Evolutionary conservation across 495 filamentous ascomycete genomes (phyloP), one percentile per base, ranked within the genome.

Genomic region (Aspergillus biplanus): DNA sequence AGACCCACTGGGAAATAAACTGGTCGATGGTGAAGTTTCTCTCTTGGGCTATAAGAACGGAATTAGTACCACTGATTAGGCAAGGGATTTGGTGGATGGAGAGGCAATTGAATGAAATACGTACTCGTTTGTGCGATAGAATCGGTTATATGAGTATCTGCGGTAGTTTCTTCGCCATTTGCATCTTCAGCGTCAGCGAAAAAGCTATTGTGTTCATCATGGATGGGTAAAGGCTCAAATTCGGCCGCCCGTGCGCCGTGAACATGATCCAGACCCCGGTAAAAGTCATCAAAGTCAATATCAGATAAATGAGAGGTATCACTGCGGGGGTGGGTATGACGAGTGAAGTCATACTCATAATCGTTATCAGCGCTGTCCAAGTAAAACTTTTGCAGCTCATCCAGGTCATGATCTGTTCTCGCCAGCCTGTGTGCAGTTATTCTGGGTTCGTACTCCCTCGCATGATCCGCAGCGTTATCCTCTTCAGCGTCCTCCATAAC

Each of bases 21-120:
- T 80, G 77, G 21, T 79, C 77, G 21, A 82, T 72, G 9, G 72
- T 79, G 21, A 78, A 65, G 48, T 82, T 82, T 18, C 77, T 67
- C 62, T 82, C 79, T 32, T 74, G 72, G 18, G 74, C 78, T 80
- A 57, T 34, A 16, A 46, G 4, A n/a, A 54, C 33, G 35, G 46
- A 33, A 47, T 15, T 33, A 68, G 71, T 62, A 70, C 58, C 44
- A 21, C 32, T 50, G 35, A 32, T 9, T 11, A 54, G 21, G 11
- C n/a, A 42, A n/a, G 32, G 6, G 18, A 7, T n/a, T 56, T 4
- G 52, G 35, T 42, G 58, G 31, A 12, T 0, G 16, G 54, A 52
- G 15, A 39, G 12, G 21, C 21, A 27, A 27, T 1, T 1, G 21
- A 27, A 27, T 27, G 21, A 27, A 31, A 18, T 18, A 60, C 77